Evolutionary conservation across 176 grass and related monocot species (phyloP).

Genomic region (Ampelocalamus luodianensis): DNA sequence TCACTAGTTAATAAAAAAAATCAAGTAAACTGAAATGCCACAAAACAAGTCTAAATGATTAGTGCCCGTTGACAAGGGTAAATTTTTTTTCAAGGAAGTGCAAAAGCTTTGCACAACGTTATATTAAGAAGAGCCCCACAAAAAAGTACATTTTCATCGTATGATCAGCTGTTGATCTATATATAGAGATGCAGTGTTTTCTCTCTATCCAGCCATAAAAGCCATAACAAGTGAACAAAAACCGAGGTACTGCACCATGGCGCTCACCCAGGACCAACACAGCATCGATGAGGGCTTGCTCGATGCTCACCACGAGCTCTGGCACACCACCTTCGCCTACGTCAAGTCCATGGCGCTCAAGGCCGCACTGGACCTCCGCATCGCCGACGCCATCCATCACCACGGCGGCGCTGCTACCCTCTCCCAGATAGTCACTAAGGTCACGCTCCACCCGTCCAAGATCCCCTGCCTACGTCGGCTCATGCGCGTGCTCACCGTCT

Average conservation of each 20-base stretch:
- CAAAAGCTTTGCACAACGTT: too few species aligned
- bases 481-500: slow-evolving; percentile 36
- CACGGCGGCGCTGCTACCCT: slow-evolving; percentile 29
- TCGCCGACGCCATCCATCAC: slow-evolving; percentile 28
- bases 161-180: too few species aligned
- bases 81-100: too few species aligned
- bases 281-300: slow-evolving; percentile 16
- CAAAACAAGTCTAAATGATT: too few species aligned
- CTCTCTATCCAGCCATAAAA: too few species aligned
- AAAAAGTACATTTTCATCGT: too few species aligned
- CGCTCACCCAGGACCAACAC: not conserved
- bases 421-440: not conserved
- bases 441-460: slow-evolving; percentile 18
- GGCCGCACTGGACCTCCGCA: not conserved
- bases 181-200: too few species aligned
- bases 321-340: not conserved
- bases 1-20: too few species aligned
- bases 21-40: too few species aligned
- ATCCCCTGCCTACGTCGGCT: slow-evolving; percentile 23
- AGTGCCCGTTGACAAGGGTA: too few species aligned
- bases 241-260: not conserved
- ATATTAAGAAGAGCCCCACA: too few species aligned
- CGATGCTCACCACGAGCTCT: slow-evolving; percentile 32
- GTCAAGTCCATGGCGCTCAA: slow-evolving; percentile 49
- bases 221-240: not conserved